Evolutionary conservation across 129 eudicot species (phyloP), one percentile per base, ranked within the genome.

Genomic region (Glebionis coronaria): DNA sequence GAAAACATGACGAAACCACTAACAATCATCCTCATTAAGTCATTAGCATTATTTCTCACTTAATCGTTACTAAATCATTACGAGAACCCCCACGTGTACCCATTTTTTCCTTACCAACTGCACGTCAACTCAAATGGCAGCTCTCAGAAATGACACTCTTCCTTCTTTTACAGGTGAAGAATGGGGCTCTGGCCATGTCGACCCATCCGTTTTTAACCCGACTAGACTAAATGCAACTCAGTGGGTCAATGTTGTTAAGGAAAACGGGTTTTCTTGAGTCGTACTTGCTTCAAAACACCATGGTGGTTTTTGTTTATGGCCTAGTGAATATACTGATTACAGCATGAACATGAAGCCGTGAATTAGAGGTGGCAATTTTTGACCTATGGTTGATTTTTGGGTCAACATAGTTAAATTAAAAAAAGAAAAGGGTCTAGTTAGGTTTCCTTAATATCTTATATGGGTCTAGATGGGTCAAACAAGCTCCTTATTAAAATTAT

Each of bases 301-400:
- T 45, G 98, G 88, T 68, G 98, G 98, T 14, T 92, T 92, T 60
- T 92, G 98, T 42, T 75, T 92, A 9, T 92, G 98, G 98, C 98
- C 98, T 0, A 88, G 96, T 11, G 79, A 78, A 27, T 86, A 79
- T 58, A 92, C 96, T 5, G 98, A 92, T 71, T 88, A 85, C 31
- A 72, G 89, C 4, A 95, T 92, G 9, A 80, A 71, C n/a, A n/a
- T n/a, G n/a, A n/a, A n/a, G n/a, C n/a, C n/a, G n/a, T n/a, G n/a
- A n/a, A n/a, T n/a, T n/a, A n/a, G n/a, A n/a, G n/a, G n/a, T n/a
- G n/a, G n/a, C n/a, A n/a, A n/a, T n/a, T n/a, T n/a, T n/a, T n/a
- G n/a, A n/a, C n/a, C n/a, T n/a, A n/a, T n/a, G n/a, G n/a, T n/a
- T n/a, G n/a, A n/a, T n/a, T n/a, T n/a, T n/a, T n/a, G n/a, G n/a